Evolutionary conservation across 2,329 filamentous ascomycete species (phyloP).

Genomic region (Magnaporthales sp.): DNA sequence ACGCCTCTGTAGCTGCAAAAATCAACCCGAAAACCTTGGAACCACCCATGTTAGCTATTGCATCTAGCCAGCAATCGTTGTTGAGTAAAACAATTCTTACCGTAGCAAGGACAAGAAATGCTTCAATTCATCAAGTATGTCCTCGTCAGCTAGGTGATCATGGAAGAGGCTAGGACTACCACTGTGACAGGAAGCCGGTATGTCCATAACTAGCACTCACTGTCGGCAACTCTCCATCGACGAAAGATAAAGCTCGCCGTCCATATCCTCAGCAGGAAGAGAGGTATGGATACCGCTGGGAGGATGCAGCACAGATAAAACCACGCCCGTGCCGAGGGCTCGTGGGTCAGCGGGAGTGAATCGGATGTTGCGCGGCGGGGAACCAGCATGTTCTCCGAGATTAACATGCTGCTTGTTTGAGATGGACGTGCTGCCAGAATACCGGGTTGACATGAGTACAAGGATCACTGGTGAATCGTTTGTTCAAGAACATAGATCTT

Average conservation of each 20-base stretch:
- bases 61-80: not conserved
- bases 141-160: no score
- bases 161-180: no score
- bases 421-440: not conserved
- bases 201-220: not conserved
- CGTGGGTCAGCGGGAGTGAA: not conserved
- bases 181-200: no score
- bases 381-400: not conserved
- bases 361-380: not conserved
- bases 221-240: not conserved
- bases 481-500: not conserved
- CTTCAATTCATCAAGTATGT: not conserved
- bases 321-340: not conserved
- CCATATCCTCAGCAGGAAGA: not conserved
- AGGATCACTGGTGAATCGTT: not conserved
- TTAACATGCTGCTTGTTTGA: not conserved
- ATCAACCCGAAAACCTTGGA: not conserved
- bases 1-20: not conserved
- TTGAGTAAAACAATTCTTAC: not conserved
- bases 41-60: not conserved
- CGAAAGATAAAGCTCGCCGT: not conserved
- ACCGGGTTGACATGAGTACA: not conserved
- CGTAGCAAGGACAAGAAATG: not conserved
- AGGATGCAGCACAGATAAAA: not conserved
- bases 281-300: not conserved